These are phyloP conservation scores for Suillus variegatus DNA, from an alignment of 768 basidiomycete species.

Conservation along the genomic window DNA sequence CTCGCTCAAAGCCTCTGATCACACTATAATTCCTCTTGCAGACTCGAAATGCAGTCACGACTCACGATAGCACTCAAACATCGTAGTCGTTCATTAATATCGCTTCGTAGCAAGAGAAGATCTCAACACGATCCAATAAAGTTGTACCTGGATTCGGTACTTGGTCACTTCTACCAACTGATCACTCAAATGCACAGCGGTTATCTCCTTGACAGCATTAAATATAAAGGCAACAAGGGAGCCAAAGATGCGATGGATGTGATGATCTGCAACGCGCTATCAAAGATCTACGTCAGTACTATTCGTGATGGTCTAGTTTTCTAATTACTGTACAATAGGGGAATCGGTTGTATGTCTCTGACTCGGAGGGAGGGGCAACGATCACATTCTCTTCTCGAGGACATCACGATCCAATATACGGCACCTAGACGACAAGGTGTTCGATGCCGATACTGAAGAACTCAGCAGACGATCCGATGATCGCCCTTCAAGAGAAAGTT, in stretches of 20 bases:
- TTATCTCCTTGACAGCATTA: not conserved
- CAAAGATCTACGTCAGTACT: not conserved
- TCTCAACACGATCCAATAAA: not conserved
- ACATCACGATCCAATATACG: slow-evolving; percentile 35
- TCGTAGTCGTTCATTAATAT: slow-evolving; percentile 5
- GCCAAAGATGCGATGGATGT: not conserved
- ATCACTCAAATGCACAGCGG: not conserved
- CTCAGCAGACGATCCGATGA: slow-evolving; percentile 14
- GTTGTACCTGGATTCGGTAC: not conserved
- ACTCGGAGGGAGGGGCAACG: slow-evolving; percentile 89
- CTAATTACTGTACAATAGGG: slow-evolving; percentile 17
- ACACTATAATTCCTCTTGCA: not conserved
- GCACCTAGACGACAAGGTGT: not conserved
- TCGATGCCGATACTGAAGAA: not conserved
- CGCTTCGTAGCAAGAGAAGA: slow-evolving; percentile 1
- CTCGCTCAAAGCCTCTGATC: no score
- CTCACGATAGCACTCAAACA: not conserved
- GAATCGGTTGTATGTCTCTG: slow-evolving; percentile 85
- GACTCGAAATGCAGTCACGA: not conserved
- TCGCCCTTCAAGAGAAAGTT: slow-evolving; percentile 62
- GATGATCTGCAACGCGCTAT: not conserved
- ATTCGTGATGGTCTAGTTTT: not conserved
- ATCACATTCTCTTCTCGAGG: slow-evolving; percentile 87
- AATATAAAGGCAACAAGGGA: not conserved
- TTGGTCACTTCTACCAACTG: no score